Conservation (phyloP, 441 rosid species). For the Corymbia citriodora region DNA sequence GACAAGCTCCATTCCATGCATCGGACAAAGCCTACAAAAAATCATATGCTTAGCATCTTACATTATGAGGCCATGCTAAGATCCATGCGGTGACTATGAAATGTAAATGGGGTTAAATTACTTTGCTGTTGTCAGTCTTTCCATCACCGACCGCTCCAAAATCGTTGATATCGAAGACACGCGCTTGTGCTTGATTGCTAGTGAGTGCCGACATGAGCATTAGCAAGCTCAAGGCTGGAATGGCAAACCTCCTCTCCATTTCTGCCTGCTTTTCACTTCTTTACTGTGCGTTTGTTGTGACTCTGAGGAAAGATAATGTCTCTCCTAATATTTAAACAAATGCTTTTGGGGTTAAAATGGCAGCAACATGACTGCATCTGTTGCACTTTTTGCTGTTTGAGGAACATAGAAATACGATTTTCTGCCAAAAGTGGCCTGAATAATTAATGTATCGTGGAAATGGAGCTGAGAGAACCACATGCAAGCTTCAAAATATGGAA, state of each 20-base stretch:
- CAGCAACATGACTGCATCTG: not conserved
- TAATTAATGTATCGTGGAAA: not conserved
- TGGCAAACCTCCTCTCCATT: not conserved
- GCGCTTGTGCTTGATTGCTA: not conserved
- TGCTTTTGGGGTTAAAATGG: not conserved
- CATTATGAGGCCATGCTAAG: not conserved
- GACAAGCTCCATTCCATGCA: conserved; percentile 63
- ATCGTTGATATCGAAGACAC: conserved; percentile 12
- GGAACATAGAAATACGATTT: not conserved
- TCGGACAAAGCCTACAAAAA: conserved; percentile 32
- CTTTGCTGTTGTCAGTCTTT: conserved; percentile 14
- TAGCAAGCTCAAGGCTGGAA: not conserved
- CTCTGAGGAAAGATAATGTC: not conserved
- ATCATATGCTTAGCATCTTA: not conserved
- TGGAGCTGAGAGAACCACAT: not conserved
- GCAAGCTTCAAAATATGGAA: too few relatives aligned
- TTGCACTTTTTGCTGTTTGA: not conserved
- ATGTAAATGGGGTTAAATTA: not conserved
- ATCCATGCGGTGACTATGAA: not conserved
- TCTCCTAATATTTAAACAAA: not conserved
- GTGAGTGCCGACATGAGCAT: not conserved
- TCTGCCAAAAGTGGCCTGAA: not conserved
- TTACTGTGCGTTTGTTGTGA: not conserved
- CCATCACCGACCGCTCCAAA: conserved; percentile 30
- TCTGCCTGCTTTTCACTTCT: not conserved